A percentile compares a stretch with the other conserved stretches of the same genome.
Evolutionary conservation across 2,329 filamentous ascomycete species (phyloP).

Genomic region (Albophoma yamanashiensis): DNA sequence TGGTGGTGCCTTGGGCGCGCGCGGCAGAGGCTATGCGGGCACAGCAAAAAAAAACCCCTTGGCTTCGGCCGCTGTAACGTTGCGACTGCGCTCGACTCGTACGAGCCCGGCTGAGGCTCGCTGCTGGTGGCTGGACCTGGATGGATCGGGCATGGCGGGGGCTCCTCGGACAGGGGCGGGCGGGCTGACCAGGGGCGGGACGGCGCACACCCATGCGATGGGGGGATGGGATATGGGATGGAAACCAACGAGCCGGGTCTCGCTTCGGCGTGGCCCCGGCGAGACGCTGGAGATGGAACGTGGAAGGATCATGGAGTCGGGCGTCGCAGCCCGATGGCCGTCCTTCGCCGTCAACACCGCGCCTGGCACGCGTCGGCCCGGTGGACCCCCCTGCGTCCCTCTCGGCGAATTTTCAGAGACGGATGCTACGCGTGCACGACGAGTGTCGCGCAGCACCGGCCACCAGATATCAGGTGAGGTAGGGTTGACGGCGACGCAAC

Average conservation of each 20-base stretch:
- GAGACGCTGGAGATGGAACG: background rate
- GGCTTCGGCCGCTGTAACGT: constrained; percentile 13
- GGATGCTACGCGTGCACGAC: no score
- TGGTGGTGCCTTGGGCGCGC: background rate
- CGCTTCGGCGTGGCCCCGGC: background rate
- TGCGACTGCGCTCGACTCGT: constrained; percentile 4
- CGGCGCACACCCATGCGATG: background rate
- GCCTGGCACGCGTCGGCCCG: background rate
- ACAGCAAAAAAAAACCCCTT: constrained; percentile 1
- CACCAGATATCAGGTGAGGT: no score
- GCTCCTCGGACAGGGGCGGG: background rate
- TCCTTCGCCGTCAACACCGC: background rate
- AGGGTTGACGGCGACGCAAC: no score
- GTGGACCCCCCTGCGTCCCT: background rate
- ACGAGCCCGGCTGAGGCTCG: background rate
- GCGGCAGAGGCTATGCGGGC: background rate
- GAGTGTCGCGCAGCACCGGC: background rate
- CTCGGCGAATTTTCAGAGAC: background rate
- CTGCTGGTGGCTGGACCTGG: background rate
- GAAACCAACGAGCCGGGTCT: background rate
- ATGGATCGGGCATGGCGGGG: background rate
- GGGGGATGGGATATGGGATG: no score
- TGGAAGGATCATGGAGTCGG: background rate
- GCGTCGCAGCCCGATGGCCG: background rate
- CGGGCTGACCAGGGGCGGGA: background rate